A percentile compares a stretch with the other conserved stretches of the same genome.
These are phyloP conservation scores for Entoloma clypeatum DNA, from an alignment of 1,284 basidiomycete genomes.

Conservation along the genomic window DNA sequence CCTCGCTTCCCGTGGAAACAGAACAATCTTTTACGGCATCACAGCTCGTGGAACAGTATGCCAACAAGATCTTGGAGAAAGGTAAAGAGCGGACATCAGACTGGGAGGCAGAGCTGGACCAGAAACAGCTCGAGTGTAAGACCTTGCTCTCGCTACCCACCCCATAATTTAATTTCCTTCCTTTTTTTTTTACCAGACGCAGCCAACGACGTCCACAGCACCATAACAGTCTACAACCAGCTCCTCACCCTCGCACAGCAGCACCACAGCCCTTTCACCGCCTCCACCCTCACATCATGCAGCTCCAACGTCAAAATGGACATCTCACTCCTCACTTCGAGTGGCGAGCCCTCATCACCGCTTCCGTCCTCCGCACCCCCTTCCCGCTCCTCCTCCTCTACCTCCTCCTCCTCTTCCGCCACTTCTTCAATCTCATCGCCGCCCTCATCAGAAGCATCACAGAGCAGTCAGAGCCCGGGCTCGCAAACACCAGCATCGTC, in stretches of 20 bases:
- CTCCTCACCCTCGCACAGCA: conserved; percentile 36
- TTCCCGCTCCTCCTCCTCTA: too few relatives aligned
- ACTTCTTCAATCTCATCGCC: conserved; percentile 4
- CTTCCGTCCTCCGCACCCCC: too few relatives aligned
- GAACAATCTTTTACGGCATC: not conserved
- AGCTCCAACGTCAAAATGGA: conserved; percentile 12
- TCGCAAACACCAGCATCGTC: too few relatives aligned
- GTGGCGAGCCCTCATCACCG: too few relatives aligned
- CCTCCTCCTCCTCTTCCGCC: not conserved
- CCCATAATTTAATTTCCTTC: not conserved
- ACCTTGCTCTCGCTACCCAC: conserved; percentile 5
- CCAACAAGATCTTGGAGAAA: conserved; percentile 45
- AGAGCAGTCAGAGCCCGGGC: too few relatives aligned
- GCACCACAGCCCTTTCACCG: conserved; percentile 1
- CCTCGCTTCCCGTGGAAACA: not conserved
- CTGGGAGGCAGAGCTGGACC: conserved; percentile 49
- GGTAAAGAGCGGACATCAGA: conserved; percentile 50
- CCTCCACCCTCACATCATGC: conserved; percentile 2
- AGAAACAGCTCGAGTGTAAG: conserved; percentile 48
- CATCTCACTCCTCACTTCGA: too few relatives aligned
- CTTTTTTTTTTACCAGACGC: conserved; percentile 39
- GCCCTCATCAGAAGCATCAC: too few relatives aligned
- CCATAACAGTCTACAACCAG: conserved; percentile 44
- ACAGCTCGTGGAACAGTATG: conserved; percentile 49
- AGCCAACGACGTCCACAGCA: conserved; percentile 58